These are phyloP conservation scores for Bacidia gigantensis DNA, from an alignment of 495 filamentous ascomycete species.

Conservation along the genomic window DNA sequence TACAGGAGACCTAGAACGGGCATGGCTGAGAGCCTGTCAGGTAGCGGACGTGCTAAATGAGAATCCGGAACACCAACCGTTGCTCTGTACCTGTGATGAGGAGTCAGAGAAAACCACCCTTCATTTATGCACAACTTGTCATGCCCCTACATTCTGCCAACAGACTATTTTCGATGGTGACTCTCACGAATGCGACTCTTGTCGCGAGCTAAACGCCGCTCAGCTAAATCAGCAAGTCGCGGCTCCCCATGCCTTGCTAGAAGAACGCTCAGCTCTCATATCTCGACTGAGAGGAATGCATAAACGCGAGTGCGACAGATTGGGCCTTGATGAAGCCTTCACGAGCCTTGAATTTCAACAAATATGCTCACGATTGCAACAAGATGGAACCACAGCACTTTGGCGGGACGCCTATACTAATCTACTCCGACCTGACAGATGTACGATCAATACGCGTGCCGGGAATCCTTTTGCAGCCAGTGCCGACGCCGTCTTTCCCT, in stretches of 20 bases:
- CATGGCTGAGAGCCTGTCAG: background rate
- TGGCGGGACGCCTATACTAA: background rate
- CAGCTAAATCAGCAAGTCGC: background rate
- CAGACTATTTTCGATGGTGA: background rate
- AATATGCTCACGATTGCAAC: background rate
- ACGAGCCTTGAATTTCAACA: background rate
- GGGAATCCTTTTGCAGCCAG: background rate
- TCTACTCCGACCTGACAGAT: background rate
- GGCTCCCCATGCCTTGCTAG: background rate
- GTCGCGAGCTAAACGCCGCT: background rate
- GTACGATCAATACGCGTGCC: background rate
- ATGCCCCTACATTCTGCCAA: background rate
- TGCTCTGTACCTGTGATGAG: background rate
- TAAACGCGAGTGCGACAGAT: background rate
- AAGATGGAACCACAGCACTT: background rate
- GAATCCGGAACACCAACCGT: background rate
- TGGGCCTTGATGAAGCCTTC: background rate
- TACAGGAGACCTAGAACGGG: background rate
- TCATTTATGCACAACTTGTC: background rate
- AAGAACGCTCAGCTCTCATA: background rate
- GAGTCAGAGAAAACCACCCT: background rate
- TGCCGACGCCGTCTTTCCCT: background rate
- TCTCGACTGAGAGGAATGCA: background rate
- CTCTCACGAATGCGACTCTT: background rate
- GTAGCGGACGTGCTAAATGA: background rate